Conservation (phyloP, 208 protist genomes). For the Balamuthia mandrillaris region DNA sequence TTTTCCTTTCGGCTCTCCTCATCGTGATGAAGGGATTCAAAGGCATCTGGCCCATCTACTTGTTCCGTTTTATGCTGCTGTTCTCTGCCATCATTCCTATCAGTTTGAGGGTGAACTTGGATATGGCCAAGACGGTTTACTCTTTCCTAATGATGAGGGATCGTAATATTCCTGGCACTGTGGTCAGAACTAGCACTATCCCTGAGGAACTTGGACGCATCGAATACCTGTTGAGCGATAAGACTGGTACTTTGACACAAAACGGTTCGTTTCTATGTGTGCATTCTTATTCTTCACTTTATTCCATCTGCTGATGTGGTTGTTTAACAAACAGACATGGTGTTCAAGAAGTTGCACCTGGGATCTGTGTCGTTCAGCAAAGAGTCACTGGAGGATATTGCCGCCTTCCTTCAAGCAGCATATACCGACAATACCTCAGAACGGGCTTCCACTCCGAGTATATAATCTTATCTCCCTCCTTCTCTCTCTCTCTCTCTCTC, state of each 20-base stretch:
- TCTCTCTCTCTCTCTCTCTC: too few species aligned
- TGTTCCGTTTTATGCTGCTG: constrained; percentile 92
- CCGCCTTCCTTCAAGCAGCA: neutral
- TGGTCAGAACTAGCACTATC: constrained; percentile 89
- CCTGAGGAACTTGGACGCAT: constrained; percentile 97
- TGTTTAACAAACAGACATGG: constrained; percentile 48
- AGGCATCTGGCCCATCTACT: constrained; percentile 82
- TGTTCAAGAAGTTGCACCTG: constrained; percentile 78
- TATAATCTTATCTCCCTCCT: too few species aligned
- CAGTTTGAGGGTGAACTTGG: constrained; percentile 92
- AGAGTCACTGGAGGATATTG: constrained; percentile 53
- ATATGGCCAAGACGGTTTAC: constrained; percentile 95
- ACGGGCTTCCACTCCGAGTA: neutral
- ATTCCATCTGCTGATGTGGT: neutral
- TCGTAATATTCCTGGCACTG: constrained; percentile 72
- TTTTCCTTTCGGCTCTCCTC: constrained; percentile 65
- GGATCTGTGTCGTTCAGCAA: constrained; percentile 60
- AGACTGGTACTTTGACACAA: constrained; percentile 97
- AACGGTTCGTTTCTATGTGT: constrained; percentile 80
- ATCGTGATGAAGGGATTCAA: constrained; percentile 64
- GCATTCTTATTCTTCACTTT: neutral
- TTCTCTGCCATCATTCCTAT: constrained; percentile 98
- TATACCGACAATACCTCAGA: neutral
- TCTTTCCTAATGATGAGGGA: constrained; percentile 85
- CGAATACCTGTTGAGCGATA: constrained; percentile 95